Evolutionary conservation across 495 filamentous ascomycete species (phyloP).

Genomic region (Clohesyomyces aquaticus): DNA sequence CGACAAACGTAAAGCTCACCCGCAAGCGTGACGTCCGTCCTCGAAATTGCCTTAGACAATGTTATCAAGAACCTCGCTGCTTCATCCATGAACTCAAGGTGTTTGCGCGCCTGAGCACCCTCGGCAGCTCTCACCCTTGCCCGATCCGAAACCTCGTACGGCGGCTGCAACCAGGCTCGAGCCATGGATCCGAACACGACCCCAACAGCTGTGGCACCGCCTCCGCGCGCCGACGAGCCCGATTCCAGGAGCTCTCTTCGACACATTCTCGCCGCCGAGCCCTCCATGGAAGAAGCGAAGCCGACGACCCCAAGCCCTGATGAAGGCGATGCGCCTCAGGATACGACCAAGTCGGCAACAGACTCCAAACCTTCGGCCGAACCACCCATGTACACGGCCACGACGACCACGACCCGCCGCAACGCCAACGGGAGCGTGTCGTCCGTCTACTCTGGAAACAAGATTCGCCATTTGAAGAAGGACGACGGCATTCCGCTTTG

Average conservation of each 20-base stretch:
- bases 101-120: neutral
- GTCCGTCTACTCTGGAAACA: constrained; percentile 81
- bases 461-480: constrained; percentile 95
- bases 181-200: constrained; percentile 38
- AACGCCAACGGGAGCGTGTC: constrained; percentile 69
- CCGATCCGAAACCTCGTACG: constrained; percentile 27
- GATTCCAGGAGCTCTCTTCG: constrained; percentile 40
- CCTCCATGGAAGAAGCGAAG: constrained; percentile 34
- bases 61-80: too few species aligned
- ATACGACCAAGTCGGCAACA: constrained; percentile 34
- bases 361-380: constrained; percentile 9
- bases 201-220: constrained; percentile 17
- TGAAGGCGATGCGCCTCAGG: constrained; percentile 32
- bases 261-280: constrained; percentile 44
- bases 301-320: constrained; percentile 34
- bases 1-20: neutral
- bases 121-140: constrained; percentile 2
- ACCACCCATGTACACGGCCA: constrained; percentile 55
- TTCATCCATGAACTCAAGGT: too few species aligned
- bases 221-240: constrained; percentile 35
- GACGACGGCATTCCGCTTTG: constrained; percentile 95
- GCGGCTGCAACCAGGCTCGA: constrained; percentile 27
- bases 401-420: constrained; percentile 63
- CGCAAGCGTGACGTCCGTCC: neutral
- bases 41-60: too few species aligned